A percentile compares a stretch with the other conserved stretches of the same genome.
Evolutionary conservation across 805 yeast genomes (phyloP).

Genomic region (Yarrowia sp.): DNA sequence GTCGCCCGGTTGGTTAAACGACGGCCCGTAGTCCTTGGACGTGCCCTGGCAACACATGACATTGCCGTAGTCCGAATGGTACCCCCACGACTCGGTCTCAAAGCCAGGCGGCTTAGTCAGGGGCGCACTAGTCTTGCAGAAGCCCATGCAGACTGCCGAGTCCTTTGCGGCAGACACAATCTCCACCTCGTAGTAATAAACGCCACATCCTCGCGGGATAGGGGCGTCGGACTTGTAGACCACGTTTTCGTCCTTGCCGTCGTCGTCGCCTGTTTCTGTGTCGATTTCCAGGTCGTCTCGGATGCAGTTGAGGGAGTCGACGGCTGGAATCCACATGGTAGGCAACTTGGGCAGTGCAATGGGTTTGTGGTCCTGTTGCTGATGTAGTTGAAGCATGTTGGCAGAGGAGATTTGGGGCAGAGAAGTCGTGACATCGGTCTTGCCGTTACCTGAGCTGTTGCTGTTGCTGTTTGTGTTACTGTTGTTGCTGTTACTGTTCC

Average conservation of each 20-base stretch:
- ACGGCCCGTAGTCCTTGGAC: conserved; percentile 43
- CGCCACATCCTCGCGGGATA: conserved; percentile 44
- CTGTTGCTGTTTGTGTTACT: neutral
- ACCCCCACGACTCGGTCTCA: conserved; percentile 50
- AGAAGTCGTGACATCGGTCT: neutral
- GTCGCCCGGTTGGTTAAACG: conserved; percentile 53
- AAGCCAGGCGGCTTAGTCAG: conserved; percentile 47
- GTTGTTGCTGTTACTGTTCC: neutral
- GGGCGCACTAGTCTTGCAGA: conserved; percentile 39
- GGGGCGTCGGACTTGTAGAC: conserved; percentile 39
- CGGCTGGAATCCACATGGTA: conserved; percentile 19
- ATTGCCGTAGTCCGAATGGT: conserved; percentile 52
- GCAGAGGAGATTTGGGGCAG: neutral
- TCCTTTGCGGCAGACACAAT: conserved; percentile 38
- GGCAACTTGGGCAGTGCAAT: conserved; percentile 30
- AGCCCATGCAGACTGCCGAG: conserved; percentile 48
- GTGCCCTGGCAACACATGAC: conserved; percentile 42
- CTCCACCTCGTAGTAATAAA: conserved; percentile 52
- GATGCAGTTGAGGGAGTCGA: conserved; percentile 10
- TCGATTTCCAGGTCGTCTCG: conserved; percentile 12
- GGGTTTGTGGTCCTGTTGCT: conserved; percentile 17
- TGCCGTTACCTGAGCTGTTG: neutral
- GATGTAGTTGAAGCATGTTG: conserved; percentile 22
- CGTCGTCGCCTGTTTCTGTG: conserved; percentile 21
- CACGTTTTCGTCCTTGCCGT: conserved; percentile 28